These are phyloP conservation scores for Candida bentonensis DNA, from an alignment of 805 yeast genomes.

Conservation along the genomic window DNA sequence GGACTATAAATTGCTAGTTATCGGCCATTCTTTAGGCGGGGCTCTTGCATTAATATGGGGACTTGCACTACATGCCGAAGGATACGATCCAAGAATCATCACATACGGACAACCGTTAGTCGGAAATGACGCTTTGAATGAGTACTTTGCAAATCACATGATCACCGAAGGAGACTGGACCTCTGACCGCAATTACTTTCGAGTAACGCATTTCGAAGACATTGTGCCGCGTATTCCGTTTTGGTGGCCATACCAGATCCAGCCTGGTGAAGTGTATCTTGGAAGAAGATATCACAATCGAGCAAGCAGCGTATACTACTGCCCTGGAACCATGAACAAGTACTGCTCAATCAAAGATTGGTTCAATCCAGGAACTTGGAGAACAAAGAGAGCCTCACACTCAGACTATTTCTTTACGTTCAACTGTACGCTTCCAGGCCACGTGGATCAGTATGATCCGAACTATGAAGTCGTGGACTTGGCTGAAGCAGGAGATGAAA, in stretches of 20 bases:
- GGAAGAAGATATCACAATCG: neutral
- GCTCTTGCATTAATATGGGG: neutral
- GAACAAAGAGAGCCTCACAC: neutral
- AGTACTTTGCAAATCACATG: neutral
- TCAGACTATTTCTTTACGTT: neutral
- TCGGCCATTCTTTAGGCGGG: neutral
- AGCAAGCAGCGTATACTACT: neutral
- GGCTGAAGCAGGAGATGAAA: neutral
- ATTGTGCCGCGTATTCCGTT: neutral
- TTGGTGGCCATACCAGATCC: neutral
- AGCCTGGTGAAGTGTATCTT: neutral
- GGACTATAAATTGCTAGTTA: neutral
- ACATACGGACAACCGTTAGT: neutral
- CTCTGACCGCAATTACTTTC: neutral
- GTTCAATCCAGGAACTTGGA: neutral
- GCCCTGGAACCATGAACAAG: neutral
- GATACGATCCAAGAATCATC: neutral
- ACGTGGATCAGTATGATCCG: neutral
- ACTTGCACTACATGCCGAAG: neutral
- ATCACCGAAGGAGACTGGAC: neutral
- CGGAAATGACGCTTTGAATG: neutral
- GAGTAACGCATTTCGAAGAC: conserved; percentile 1
- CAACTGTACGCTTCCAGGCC: neutral
- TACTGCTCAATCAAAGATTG: neutral
- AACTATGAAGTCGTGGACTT: neutral